A percentile compares a stretch with the other conserved stretches of the same genome.
phyloP scores from a whole-genome alignment of 257 asterid species.

The Nicotiana tabacum region DNA sequence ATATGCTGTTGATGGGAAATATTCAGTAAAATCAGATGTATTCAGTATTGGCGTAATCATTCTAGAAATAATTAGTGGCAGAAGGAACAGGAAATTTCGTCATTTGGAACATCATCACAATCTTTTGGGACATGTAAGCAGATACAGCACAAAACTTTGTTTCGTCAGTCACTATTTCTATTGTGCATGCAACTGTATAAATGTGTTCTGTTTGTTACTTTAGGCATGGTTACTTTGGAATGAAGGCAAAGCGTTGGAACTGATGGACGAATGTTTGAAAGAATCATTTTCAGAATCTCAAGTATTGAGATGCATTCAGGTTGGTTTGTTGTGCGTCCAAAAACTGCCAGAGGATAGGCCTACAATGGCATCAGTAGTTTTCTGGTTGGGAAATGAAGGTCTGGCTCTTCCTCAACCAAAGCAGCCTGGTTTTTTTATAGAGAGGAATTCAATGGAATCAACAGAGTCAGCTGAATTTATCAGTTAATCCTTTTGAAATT shows the following conservation, averaged over 20 bases:
- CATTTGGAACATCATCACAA: slow-evolving; percentile 19
- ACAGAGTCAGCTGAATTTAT: neutral
- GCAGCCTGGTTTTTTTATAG: slow-evolving; percentile 8
- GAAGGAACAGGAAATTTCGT: slow-evolving; percentile 9
- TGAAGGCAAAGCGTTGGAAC: slow-evolving; percentile 30
- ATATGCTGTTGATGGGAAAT: neutral
- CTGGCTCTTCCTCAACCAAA: slow-evolving; percentile 7
- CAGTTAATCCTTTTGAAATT: neutral
- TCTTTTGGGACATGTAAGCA: slow-evolving; percentile 21
- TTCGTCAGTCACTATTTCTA: neutral
- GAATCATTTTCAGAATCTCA: neutral
- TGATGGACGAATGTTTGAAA: slow-evolving; percentile 15
- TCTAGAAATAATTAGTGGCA: slow-evolving; percentile 1
- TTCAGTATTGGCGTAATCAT: neutral
- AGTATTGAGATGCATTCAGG: slow-evolving; percentile 9
- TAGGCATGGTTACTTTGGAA: slow-evolving; percentile 22
- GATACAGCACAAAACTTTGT: too few species aligned
- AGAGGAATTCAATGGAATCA: slow-evolving; percentile 8
- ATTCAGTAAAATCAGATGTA: slow-evolving; percentile 11
- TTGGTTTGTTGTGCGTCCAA: slow-evolving; percentile 18
- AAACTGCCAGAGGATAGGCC: slow-evolving; percentile 17
- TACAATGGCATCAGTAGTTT: slow-evolving; percentile 9
- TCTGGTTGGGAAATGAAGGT: slow-evolving; percentile 9
- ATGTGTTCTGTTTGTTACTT: neutral
- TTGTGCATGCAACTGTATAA: neutral